Base-by-base conservation (phyloP, 805 yeast species). In the Pichia thaimueangensis region DNA sequence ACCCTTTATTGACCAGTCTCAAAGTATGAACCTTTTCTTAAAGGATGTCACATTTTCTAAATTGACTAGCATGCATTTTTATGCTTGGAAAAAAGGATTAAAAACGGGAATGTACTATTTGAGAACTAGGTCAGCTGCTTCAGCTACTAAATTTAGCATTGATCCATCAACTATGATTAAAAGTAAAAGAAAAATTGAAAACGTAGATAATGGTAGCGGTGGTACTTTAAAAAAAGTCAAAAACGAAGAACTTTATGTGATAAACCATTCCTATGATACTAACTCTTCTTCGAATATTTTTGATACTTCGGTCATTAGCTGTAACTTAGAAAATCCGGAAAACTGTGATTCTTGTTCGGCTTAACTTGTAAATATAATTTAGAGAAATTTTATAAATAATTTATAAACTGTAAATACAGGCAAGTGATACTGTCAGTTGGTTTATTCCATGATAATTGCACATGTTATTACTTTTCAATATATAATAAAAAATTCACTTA, bases 101-200 rank as follows among this genome's bases (percentile, higher is more conserved):
- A 93, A 93, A 75, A 93, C 98, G 5, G 98, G 98, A 58, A 91
- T 93, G 94, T 93, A 93, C 73, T 93, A 93, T 67, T 71, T 93
- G 64, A 82, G 97, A 67, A 91, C 97, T 10, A 95, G 86, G 73
- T 96, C 97, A 47, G 98, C 98, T 17, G 78, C 96, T 33, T 85
- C 95, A 39, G 97, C 98, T 37, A 93, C 93, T 59, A 95, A 91
- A 69, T 91, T 88, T 65, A 84, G 93, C 15, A 73, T 82, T 41
- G 86, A 78, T 52, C 74, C 69, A 22, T 9, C 17, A n/a, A 6
- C 28, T 16, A 10, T 28, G 22, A 6, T 5, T 9, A 17, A 28
- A 16, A 27, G 29, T 27, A 32, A 20, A 20, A 36, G 20, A 30
- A 24, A 16, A 19, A 16, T 9, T n/a, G 21, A 37, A 11, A 16